phyloP scores from a whole-genome alignment of 1,284 basidiomycete species.

The Sphagnurus paluster region DNA sequence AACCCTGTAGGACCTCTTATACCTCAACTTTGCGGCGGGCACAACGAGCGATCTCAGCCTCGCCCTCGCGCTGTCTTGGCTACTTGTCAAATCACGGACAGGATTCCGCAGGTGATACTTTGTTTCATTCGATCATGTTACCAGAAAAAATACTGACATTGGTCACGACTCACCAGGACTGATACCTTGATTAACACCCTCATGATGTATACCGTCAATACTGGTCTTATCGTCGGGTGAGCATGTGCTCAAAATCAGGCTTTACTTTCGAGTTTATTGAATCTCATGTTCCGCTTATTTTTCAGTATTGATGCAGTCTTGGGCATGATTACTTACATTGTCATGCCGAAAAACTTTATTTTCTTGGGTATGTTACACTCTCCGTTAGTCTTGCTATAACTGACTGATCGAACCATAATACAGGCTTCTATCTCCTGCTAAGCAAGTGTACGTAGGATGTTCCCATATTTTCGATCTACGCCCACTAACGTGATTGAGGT shows the following conservation, averaged over 20 bases:
- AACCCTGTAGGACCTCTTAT: slow-evolving; percentile 37
- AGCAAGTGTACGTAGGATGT: slow-evolving; percentile 44
- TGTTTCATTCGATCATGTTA: background rate
- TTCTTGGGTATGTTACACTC: slow-evolving; percentile 38
- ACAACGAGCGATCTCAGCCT: slow-evolving; percentile 45
- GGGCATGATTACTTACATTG: slow-evolving; percentile 43
- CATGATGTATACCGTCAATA: slow-evolving; percentile 47
- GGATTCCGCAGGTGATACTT: slow-evolving; percentile 37
- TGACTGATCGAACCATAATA: background rate
- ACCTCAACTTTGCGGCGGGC: slow-evolving; percentile 40
- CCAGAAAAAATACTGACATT: slow-evolving; percentile 1
- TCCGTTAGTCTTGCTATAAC: background rate
- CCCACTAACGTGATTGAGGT: background rate
- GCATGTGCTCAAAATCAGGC: slow-evolving; percentile 21
- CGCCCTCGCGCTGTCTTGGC: slow-evolving; percentile 40
- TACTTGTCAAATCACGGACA: slow-evolving; percentile 41
- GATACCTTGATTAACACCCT: slow-evolving; percentile 42
- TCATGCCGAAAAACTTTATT: slow-evolving; percentile 50
- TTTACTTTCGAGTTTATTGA: no score
- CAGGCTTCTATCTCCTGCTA: slow-evolving; percentile 48
- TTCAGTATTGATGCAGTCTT: slow-evolving; percentile 44
- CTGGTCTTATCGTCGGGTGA: slow-evolving; percentile 52
- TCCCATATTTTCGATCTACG: background rate
- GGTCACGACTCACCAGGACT: slow-evolving; percentile 31
- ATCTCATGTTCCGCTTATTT: no score